Conservation (phyloP, 1,139 yeast species). For the Saccharomyces hybrid region DNA sequence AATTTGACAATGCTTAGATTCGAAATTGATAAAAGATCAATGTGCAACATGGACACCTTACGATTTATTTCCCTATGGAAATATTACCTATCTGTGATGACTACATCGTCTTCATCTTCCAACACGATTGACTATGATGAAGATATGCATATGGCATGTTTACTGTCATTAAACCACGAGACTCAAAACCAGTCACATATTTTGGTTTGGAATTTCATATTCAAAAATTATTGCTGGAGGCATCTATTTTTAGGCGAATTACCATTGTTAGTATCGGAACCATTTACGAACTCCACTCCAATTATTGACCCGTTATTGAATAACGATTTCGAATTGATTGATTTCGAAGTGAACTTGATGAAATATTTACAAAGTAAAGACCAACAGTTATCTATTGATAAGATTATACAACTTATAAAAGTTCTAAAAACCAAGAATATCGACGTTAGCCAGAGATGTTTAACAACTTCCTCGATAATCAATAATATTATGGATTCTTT, state of each 20-base stretch:
- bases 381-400: conserved; percentile 19
- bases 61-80: conserved; percentile 21
- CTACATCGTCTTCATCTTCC: conserved; percentile 9
- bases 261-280: conserved; percentile 17
- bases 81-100: conserved; percentile 18
- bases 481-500: conserved; percentile 25
- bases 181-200: conserved; percentile 17
- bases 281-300: conserved; percentile 17
- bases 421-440: conserved; percentile 15
- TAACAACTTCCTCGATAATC: conserved; percentile 19
- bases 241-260: conserved; percentile 26
- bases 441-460: conserved; percentile 21
- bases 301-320: conserved; percentile 23
- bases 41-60: conserved; percentile 12
- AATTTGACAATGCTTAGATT: conserved; percentile 16
- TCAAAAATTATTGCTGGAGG: conserved; percentile 27
- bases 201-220: conserved; percentile 25
- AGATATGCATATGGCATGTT: conserved; percentile 23
- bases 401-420: conserved; percentile 16
- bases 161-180: conserved; percentile 24
- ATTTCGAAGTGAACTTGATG: conserved; percentile 19
- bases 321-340: conserved; percentile 18
- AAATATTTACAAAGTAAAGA: conserved; percentile 25
- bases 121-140: conserved; percentile 20
- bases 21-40: conserved; percentile 17